These are phyloP conservation scores for Dryadomyces quercivorus DNA, from an alignment of 2,329 filamentous ascomycete genomes.

Conservation along the genomic window DNA sequence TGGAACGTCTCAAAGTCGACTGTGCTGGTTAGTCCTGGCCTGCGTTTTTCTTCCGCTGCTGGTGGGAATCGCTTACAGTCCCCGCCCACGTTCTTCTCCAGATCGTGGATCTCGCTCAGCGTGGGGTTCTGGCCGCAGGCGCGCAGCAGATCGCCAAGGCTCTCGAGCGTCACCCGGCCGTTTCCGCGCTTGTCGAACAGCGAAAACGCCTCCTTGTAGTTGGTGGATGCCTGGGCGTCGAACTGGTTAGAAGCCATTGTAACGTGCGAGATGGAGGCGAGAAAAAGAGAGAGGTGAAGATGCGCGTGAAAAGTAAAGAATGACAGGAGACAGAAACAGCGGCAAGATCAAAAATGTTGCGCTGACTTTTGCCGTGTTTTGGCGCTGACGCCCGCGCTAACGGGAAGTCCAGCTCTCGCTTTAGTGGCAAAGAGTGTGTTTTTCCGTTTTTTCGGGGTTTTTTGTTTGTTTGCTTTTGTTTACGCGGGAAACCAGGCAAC, in stretches of 20 bases:
- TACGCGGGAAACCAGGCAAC: slow-evolving; percentile 4
- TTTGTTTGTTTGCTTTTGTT: slow-evolving; percentile 5
- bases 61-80: slow-evolving; percentile 60
- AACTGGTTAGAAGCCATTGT: slow-evolving; percentile 40
- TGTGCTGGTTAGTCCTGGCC: slow-evolving; percentile 26
- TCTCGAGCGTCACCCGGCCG: slow-evolving; percentile 76
- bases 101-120: slow-evolving; percentile 77
- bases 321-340: not conserved
- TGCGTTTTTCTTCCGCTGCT: not conserved
- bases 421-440: not conserved
- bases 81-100: slow-evolving; percentile 78
- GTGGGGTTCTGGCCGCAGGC: slow-evolving; percentile 98
- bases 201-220: slow-evolving; percentile 99
- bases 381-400: not conserved
- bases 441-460: too few species aligned
- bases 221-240: slow-evolving; percentile 62
- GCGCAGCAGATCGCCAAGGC: slow-evolving; percentile 84
- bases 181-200: slow-evolving; percentile 99
- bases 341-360: not conserved
- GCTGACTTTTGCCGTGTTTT: not conserved
- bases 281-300: not conserved
- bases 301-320: not conserved
- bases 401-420: not conserved
- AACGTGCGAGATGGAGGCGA: not conserved
- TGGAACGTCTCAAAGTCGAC: slow-evolving; percentile 98